Conservation (phyloP, 2,329 filamentous ascomycete species). For the Cladophialophora immunda region DNA sequence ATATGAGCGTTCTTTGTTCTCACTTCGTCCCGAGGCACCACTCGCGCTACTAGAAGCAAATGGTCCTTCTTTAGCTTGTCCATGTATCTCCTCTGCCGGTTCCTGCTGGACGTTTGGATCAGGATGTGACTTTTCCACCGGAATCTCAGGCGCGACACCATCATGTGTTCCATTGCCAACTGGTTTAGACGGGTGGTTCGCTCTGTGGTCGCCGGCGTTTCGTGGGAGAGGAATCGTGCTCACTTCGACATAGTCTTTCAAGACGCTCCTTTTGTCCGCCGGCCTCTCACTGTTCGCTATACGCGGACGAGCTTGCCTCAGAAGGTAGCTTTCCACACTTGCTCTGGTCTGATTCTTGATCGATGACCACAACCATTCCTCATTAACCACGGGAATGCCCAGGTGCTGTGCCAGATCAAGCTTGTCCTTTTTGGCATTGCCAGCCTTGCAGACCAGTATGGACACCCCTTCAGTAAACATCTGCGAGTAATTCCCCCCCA, state of each 20-base stretch:
- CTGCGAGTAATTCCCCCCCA: slow-evolving; percentile 84
- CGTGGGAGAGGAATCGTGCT: slow-evolving; percentile 26
- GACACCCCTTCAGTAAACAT: slow-evolving; percentile 75
- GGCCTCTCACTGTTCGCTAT: slow-evolving; percentile 1
- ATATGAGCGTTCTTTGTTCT: slow-evolving; percentile 15
- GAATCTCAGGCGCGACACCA: neutral
- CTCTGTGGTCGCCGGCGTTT: slow-evolving; percentile 10
- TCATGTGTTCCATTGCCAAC: neutral
- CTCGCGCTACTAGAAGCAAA: neutral
- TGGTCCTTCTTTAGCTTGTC: slow-evolving; percentile 8
- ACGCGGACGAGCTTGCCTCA: slow-evolving; percentile 11
- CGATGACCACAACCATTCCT: slow-evolving; percentile 86
- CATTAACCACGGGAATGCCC: slow-evolving; percentile 80
- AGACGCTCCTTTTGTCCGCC: neutral
- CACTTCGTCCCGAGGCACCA: slow-evolving; percentile 13
- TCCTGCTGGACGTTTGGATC: slow-evolving; percentile 9
- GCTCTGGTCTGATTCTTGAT: slow-evolving; percentile 61
- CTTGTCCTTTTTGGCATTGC: slow-evolving; percentile 73
- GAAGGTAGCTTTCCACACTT: slow-evolving; percentile 23
- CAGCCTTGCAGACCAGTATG: slow-evolving; percentile 75
- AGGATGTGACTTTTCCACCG: neutral
- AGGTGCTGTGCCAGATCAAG: slow-evolving; percentile 77
- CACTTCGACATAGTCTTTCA: slow-evolving; percentile 25
- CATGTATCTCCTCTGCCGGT: neutral
- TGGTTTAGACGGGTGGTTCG: neutral